phyloP scores from a whole-genome alignment of 2,329 filamentous ascomycete genomes.

The Stemphylium beticola region DNA sequence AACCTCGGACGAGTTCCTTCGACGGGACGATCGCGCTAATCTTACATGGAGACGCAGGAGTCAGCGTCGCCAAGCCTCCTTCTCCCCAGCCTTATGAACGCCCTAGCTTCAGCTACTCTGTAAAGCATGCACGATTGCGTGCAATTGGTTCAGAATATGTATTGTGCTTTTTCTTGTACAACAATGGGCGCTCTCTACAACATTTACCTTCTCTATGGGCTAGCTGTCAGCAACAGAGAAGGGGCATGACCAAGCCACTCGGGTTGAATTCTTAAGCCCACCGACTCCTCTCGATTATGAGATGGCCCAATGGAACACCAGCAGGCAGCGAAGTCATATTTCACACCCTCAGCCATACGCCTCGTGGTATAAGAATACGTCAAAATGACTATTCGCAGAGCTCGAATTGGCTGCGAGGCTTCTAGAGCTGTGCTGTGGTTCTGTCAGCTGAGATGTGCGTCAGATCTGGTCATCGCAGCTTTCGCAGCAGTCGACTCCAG shows the following conservation, averaged over 20 bases:
- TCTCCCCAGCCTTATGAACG: neutral
- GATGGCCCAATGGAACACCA: neutral
- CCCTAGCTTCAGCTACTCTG: neutral
- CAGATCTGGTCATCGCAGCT: conserved; percentile 8
- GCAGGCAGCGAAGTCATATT: conserved; percentile 1
- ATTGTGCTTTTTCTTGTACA: neutral
- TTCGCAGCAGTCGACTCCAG: neutral
- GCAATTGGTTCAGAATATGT: neutral
- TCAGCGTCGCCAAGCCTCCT: neutral
- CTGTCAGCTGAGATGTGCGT: conserved; percentile 13
- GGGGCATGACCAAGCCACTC: neutral
- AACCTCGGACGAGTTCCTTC: neutral
- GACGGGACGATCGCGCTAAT: neutral
- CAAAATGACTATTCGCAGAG: neutral
- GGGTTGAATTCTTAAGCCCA: neutral
- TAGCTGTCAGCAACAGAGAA: neutral
- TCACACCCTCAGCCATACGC: neutral
- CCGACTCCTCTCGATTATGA: neutral
- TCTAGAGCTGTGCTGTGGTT: neutral
- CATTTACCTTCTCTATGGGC: neutral
- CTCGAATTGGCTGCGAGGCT: neutral
- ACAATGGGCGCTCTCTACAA: neutral
- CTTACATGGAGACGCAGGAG: neutral
- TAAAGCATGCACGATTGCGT: neutral
- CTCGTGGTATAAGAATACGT: neutral